Percentiles rank a stretch among this genome's conserved stretches.
Evolutionary conservation across 257 asterid genomes (phyloP).

Genomic region (Scutellaria baicalensis): DNA sequence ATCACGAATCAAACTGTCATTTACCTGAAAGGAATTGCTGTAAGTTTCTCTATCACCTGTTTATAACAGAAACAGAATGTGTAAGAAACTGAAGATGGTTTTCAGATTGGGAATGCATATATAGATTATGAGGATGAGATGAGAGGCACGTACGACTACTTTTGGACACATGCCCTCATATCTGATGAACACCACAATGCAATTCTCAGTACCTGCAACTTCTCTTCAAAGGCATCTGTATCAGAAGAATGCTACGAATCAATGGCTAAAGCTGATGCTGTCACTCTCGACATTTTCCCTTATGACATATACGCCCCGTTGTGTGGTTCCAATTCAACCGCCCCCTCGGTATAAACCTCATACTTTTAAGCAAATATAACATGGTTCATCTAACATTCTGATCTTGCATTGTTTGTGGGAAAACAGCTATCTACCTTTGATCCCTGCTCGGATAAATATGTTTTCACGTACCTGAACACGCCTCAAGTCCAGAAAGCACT

Average conservation of each 20-base stretch:
- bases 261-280: neutral
- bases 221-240: constrained; percentile 6
- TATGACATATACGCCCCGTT: constrained; percentile 48
- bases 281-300: neutral
- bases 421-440: constrained; percentile 33
- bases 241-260: constrained; percentile 17
- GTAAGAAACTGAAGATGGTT: neutral
- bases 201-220: constrained; percentile 34
- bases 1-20: constrained; percentile 34
- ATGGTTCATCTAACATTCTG: neutral
- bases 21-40: constrained; percentile 56
- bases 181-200: constrained; percentile 43
- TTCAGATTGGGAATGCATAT: constrained; percentile 55
- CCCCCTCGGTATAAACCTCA: constrained; percentile 4
- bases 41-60: constrained; percentile 11
- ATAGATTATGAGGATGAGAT: constrained; percentile 14
- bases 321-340: constrained; percentile 17
- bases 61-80: neutral
- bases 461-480: constrained; percentile 27
- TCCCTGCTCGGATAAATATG: constrained; percentile 41
- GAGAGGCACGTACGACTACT: constrained; percentile 29
- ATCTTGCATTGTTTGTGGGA: neutral
- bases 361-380: neutral
- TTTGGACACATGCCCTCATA: constrained; percentile 42
- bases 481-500: constrained; percentile 40